These are phyloP conservation scores for Pyrenochaeta sp. DNA, from an alignment of 2,329 filamentous ascomycete species.

Conservation along the genomic window DNA sequence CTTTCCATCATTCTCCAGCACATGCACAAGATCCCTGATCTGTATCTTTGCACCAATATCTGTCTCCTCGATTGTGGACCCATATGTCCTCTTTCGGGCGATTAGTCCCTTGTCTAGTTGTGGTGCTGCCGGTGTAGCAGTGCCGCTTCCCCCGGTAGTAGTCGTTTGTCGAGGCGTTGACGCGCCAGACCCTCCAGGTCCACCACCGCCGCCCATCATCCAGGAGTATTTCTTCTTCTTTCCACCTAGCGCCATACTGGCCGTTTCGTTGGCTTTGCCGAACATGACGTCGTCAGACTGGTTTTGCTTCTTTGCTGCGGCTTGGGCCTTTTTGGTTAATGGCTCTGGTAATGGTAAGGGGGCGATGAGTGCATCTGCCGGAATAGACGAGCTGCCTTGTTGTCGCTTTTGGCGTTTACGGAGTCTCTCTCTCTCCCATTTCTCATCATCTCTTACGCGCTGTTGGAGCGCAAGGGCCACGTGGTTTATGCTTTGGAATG, in stretches of 20 bases:
- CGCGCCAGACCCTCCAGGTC: constrained; percentile 43
- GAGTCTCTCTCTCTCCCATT: constrained; percentile 72
- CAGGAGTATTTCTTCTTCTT: constrained; percentile 76
- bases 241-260: constrained; percentile 77
- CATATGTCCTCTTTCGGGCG: constrained; percentile 68
- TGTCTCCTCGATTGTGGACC: constrained; percentile 80
- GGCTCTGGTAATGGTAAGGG: constrained; percentile 51
- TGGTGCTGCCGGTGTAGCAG: constrained; percentile 32
- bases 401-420: constrained; percentile 55
- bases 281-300: constrained; percentile 81
- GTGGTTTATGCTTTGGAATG: constrained; percentile 63
- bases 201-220: constrained; percentile 66
- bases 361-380: constrained; percentile 33
- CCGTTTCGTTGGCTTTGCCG: constrained; percentile 85
- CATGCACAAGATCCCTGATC: constrained; percentile 80
- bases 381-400: constrained; percentile 34
- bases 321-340: constrained; percentile 87
- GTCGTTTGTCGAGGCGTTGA: constrained; percentile 43
- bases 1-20: constrained; percentile 79
- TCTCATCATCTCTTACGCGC: constrained; percentile 63
- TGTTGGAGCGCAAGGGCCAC: constrained; percentile 61
- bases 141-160: constrained; percentile 33
- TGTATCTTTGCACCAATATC: constrained; percentile 82
- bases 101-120: constrained; percentile 56
- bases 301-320: constrained; percentile 75